Base-by-base conservation (phyloP, 805 yeast genomes). In the Metschnikowia similis region DNA sequence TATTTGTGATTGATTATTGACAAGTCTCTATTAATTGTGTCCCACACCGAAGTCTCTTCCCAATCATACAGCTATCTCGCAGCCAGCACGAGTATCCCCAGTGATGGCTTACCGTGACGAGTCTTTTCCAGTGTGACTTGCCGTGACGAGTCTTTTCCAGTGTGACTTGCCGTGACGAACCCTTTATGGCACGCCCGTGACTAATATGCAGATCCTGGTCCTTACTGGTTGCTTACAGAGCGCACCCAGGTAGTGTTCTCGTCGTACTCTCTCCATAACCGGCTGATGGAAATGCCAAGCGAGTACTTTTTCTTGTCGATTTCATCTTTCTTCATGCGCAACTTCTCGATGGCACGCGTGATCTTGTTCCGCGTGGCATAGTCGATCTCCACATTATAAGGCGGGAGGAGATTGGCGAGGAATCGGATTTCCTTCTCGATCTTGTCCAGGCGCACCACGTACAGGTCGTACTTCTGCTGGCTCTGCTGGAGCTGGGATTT, bases 191-290 rank as follows among this genome's bases (percentile, higher is more conserved):
- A 21, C 4, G 21, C 21, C 21, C 21, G 21, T 21, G 21, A 21
- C 21, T 21, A 21, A 5, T 29, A 10, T 29, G 10, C 31, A 29
- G 10, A 29, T 29, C 13, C 14, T 21, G 21, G 32, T 11, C 8
- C 6, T 49, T 31, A 56, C 37, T 57, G 56, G 40, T 60, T 55
- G 48, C 62, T 58, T 21, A 61, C 64, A 8, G 59, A 59, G 42
- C 74, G 61, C 29, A 73, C 75, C 76, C 76, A 73, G 38, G 72
- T 66, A 44, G 71, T 75, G 50, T 65, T 69, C 45, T 70, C 75
- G 49, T 72, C 76, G 44, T 64, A 64, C 36, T 60, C 74, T 47
- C 78, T 62, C 76, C 76, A 72, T 54, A 72, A 64, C 45, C 77
- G 64, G 52, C 76, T 71, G 35, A 73, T 65, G 28, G 71, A 62